Percentiles rank a stretch among this genome's conserved stretches.
Conservation (phyloP, 306 rosid species). For the Prunus mira region DNA sequence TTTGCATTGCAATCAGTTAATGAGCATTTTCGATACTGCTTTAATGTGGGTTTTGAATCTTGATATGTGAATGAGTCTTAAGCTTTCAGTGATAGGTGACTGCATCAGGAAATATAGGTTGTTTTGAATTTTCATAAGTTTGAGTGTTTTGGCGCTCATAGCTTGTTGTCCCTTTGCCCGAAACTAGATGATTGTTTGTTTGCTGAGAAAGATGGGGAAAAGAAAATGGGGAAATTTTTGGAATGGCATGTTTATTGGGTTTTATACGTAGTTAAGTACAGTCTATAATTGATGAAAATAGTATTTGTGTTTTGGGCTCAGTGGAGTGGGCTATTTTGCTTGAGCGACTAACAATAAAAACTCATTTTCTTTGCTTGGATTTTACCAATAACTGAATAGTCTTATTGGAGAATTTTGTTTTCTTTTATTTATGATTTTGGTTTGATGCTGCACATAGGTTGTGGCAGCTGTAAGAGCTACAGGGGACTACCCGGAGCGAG, state of each 20-base stretch:
- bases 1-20: constrained; percentile 22
- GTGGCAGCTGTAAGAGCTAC: constrained; percentile 86
- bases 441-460: constrained; percentile 45
- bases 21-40: constrained; percentile 6
- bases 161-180: neutral
- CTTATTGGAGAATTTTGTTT: neutral
- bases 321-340: neutral
- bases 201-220: neutral
- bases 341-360: neutral
- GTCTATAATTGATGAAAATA: neutral
- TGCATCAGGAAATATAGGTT: neutral
- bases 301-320: neutral
- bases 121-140: neutral
- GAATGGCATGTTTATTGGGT: neutral
- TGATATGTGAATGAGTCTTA: neutral
- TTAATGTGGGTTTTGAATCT: neutral
- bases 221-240: neutral
- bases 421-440: constrained; percentile 18
- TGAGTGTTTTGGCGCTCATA: neutral
- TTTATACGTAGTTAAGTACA: neutral
- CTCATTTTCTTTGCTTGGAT: neutral
- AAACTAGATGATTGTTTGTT: constrained; percentile 6
- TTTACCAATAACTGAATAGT: neutral
- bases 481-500: constrained; percentile 92
- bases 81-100: neutral